phyloP scores from a whole-genome alignment of 352 stramenopile species.

The Phytopythium aichiense region DNA sequence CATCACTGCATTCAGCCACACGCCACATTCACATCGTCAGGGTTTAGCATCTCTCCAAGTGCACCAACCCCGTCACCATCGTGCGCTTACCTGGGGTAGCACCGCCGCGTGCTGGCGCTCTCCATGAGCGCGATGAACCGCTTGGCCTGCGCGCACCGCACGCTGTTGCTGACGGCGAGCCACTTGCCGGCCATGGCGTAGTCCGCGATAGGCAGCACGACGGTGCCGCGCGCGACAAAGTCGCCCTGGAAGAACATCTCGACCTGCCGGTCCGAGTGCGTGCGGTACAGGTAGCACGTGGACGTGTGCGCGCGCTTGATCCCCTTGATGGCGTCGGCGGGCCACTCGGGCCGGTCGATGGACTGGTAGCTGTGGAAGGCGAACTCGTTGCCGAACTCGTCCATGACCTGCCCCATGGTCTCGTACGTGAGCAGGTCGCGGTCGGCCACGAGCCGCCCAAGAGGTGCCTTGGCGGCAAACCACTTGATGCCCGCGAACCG shows the following conservation, averaged over 20 bases:
- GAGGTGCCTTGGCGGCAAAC: constrained; percentile 25
- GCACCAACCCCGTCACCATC: not conserved
- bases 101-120: constrained; percentile 8
- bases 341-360: constrained; percentile 35
- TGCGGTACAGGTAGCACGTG: constrained; percentile 28
- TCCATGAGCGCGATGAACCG: constrained; percentile 26
- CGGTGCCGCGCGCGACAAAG: constrained; percentile 22
- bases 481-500: constrained; percentile 35
- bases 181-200: constrained; percentile 37
- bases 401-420: constrained; percentile 28
- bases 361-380: constrained; percentile 34
- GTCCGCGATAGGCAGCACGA: constrained; percentile 25
- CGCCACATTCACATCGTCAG: not conserved
- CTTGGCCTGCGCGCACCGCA: constrained; percentile 23
- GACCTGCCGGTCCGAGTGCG: constrained; percentile 16
- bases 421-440: constrained; percentile 38
- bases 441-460: constrained; percentile 18
- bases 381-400: constrained; percentile 29
- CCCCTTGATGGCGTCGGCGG: constrained; percentile 27
- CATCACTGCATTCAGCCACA: constrained; percentile 9
- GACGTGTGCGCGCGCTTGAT: constrained; percentile 27
- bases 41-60: not conserved
- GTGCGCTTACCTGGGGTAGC: constrained; percentile 16
- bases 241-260: constrained; percentile 34
- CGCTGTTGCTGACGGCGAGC: constrained; percentile 23